Conservation (phyloP, 441 rosid genomes). For the Pelargonium exstipulatum region DNA sequence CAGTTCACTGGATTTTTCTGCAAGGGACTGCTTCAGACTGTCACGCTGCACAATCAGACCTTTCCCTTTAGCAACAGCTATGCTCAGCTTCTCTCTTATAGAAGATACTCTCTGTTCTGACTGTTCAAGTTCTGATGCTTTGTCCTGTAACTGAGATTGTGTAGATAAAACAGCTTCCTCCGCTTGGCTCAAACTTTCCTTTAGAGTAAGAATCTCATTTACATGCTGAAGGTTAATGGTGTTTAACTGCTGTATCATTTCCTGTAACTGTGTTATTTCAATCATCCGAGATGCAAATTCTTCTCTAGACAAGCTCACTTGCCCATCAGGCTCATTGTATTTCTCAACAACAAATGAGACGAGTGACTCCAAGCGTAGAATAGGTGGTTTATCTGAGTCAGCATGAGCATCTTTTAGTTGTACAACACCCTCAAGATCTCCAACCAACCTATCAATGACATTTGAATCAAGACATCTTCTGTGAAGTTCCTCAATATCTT, state of each 20-base stretch:
- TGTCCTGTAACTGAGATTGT: conserved; percentile 55
- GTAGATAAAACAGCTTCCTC: conserved; percentile 51
- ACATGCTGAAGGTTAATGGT: conserved; percentile 58
- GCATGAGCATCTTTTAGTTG: conserved; percentile 39
- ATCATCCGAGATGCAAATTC: conserved; percentile 45
- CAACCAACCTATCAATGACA: conserved; percentile 49
- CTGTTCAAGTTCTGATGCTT: conserved; percentile 65
- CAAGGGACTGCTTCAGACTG: conserved; percentile 67
- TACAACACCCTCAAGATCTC: conserved; percentile 52
- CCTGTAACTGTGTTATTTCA: conserved; percentile 49
- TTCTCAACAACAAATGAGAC: conserved; percentile 63
- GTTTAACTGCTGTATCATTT: conserved; percentile 40
- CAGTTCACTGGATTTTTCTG: conserved; percentile 70
- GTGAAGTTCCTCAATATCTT: conserved; percentile 53
- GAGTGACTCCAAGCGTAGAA: conserved; percentile 51
- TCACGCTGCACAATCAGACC: conserved; percentile 90
- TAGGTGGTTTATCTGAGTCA: conserved; percentile 39
- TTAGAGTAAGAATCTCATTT: conserved; percentile 52
- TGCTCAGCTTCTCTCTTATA: conserved; percentile 91
- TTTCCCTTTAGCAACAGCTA: conserved; percentile 98
- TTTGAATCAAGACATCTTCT: conserved; percentile 44
- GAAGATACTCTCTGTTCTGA: conserved; percentile 88
- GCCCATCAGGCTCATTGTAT: conserved; percentile 41
- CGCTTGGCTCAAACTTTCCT: conserved; percentile 46
- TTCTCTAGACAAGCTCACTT: conserved; percentile 36